Evolutionary conservation across 345 rosid species (phyloP), one percentile per base, ranked within the genome.

Genomic region (Brassica napus): DNA sequence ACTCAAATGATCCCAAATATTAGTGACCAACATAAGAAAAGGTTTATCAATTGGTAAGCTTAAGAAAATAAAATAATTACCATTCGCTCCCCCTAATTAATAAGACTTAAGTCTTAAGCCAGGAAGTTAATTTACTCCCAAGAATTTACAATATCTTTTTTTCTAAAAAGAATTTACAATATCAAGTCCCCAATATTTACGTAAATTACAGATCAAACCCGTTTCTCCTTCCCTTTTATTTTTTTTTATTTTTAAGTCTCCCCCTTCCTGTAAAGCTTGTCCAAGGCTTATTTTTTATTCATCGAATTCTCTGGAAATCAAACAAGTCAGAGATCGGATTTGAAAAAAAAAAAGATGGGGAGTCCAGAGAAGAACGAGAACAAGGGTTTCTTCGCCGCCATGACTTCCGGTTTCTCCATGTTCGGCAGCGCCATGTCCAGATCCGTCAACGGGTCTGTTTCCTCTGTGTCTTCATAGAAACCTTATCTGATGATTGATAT

Each of bases 371-470:
- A 86, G 79, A 69, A 85, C 60, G 72, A 89, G 77, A 81, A 62
- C 77, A 87, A 83, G 59, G 91, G 94, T 54, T 90, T 90, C 79
- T 87, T 90, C 80, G 87, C 90, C 16, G 83, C 90, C 84, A 87
- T 90, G 90, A 80, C 84, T 54, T 90, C 94, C 12, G 88, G 91
- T 37, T 80, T 89, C 65, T 88, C 93, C 80, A 69, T 85, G 82
- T 87, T 89, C 71, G 88, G 93, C 37, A 86, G 55, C 84, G 90
- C 90, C 85, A 80, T 88, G 87, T 85, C 88, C 76, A 83, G 90
- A 90, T 90, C 94, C 68, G 89, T 84, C 72, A 82, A 84, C 88
- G 94, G 86, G 93, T 88, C 64, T 42, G 61, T 73, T 35, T 35
- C 42, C 42, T 28, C 31, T 28, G 31, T 28, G 31, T 28, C 31